Percentiles rank a stretch among this genome's conserved stretches.
Evolutionary conservation across 495 filamentous ascomycete species (phyloP).

Genomic region (Tuber melanosporum): DNA sequence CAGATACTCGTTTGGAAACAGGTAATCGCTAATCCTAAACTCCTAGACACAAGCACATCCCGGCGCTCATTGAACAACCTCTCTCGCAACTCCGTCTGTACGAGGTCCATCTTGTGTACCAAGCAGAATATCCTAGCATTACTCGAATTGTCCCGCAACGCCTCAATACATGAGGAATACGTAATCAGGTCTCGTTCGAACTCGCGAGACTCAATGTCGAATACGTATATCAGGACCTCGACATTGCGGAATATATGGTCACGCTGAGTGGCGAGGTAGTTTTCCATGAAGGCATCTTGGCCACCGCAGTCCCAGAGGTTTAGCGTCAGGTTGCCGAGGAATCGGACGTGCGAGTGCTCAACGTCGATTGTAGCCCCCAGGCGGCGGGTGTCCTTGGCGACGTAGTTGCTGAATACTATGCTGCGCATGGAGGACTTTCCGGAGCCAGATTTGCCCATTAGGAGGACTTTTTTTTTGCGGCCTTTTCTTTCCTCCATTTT

Average conservation of each 20-base stretch:
- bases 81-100: constrained; percentile 67
- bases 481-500: constrained; percentile 43
- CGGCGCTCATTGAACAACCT: constrained; percentile 75
- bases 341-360: constrained; percentile 94
- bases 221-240: constrained; percentile 96
- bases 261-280: constrained; percentile 88
- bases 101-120: constrained; percentile 98
- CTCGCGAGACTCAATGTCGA: constrained; percentile 93
- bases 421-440: constrained; percentile 98
- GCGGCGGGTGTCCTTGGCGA: constrained; percentile 89
- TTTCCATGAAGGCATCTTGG: constrained; percentile 97
- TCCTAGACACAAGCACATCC: constrained; percentile 63
- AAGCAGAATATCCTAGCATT: constrained; percentile 82
- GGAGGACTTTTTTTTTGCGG: constrained; percentile 43
- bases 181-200: constrained; percentile 84
- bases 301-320: constrained; percentile 98
- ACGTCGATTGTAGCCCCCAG: constrained; percentile 98
- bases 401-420: constrained; percentile 97
- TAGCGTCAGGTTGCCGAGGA: constrained; percentile 90
- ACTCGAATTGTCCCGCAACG: constrained; percentile 75
- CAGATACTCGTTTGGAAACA: constrained; percentile 93
- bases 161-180: constrained; percentile 77
- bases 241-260: constrained; percentile 94
- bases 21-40: constrained; percentile 59
- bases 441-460: constrained; percentile 82